Evolutionary conservation across 441 rosid species (phyloP), one percentile per base, ranked within the genome.

Genomic region (Manihot esculenta): DNA sequence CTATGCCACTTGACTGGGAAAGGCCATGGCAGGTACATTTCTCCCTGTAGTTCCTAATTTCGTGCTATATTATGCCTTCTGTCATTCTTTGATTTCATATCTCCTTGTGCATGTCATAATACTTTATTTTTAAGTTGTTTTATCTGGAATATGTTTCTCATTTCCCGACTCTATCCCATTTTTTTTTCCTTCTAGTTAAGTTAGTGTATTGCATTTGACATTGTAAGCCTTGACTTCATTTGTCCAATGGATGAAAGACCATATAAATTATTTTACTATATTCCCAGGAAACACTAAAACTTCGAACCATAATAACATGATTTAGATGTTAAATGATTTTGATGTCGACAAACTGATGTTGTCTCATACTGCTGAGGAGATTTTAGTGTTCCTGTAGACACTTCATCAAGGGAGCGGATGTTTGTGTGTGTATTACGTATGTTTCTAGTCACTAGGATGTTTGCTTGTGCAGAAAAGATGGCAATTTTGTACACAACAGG

Each of bases 1-100:
- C 99, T 30, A 92, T 94, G 99, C 98, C 99, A 10, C 97, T 92
- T 68, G 99, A 94, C 82, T 94, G 99, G 99, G 96, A 90, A 80
- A 87, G 92, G 78, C 94, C 96, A 69, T 94, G 99, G 98, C 82
- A 94, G 99, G 94, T 91, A 73, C 23, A 47, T 42, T 17, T 44
- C 33, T 49, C 13, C 44, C 55, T 5, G 38, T 27, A 51, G 35
- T 49, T 47, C 6, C 67, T 49, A 48, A 45, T 38, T 18, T 27
- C 9, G 45, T 49, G 58, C 48, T 55, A 26, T 55, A 24, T n/a
- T 26, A 69, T 42, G 51, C 56, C 26, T 12, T 2, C 8, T n/a
- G 3, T 23, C 56, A 54, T 44, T 55, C 44, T 27, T 18, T 30
- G 0, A 50, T 62, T 2, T 57, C 9, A 21, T 14, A 27, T 59